These are phyloP conservation scores for Saturnispora hagleri DNA, from an alignment of 805 yeast genomes.

Conservation along the genomic window DNA sequence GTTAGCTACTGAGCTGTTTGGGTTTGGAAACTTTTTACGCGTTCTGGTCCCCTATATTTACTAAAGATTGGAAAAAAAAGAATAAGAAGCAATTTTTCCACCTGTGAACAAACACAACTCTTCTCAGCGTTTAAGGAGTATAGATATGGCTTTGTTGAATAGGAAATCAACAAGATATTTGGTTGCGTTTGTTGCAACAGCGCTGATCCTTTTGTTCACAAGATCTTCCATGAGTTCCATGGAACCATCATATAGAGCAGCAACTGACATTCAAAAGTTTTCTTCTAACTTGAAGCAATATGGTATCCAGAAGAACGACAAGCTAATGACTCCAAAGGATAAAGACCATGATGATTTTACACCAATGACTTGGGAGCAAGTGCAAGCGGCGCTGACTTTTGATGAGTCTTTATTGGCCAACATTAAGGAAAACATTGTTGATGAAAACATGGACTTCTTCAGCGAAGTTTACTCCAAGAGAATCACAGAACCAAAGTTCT, in stretches of 20 bases:
- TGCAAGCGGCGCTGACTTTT: slow-evolving; percentile 20
- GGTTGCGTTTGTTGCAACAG: slow-evolving; percentile 11
- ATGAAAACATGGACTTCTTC: slow-evolving; percentile 28
- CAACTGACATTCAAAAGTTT: slow-evolving; percentile 16
- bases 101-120: neutral
- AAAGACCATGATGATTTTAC: slow-evolving; percentile 16
- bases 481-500: slow-evolving; percentile 27
- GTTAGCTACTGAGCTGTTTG: neutral
- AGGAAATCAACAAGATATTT: slow-evolving; percentile 20
- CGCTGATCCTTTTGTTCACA: slow-evolving; percentile 7
- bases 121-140: neutral
- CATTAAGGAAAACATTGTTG: slow-evolving; percentile 24
- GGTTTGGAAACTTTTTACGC: neutral
- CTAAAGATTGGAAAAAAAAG: neutral
- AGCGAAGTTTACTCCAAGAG: slow-evolving; percentile 27
- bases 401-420: slow-evolving; percentile 16
- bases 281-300: slow-evolving; percentile 17
- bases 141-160: slow-evolving; percentile 1
- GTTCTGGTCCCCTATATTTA: neutral
- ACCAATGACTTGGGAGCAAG: slow-evolving; percentile 20
- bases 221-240: slow-evolving; percentile 4
- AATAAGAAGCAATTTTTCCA: neutral
- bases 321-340: slow-evolving; percentile 20
- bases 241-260: neutral
- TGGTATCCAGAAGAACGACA: slow-evolving; percentile 24